phyloP scores from a whole-genome alignment of 2,329 filamentous ascomycete genomes.

The Scytalidium sp. region DNA sequence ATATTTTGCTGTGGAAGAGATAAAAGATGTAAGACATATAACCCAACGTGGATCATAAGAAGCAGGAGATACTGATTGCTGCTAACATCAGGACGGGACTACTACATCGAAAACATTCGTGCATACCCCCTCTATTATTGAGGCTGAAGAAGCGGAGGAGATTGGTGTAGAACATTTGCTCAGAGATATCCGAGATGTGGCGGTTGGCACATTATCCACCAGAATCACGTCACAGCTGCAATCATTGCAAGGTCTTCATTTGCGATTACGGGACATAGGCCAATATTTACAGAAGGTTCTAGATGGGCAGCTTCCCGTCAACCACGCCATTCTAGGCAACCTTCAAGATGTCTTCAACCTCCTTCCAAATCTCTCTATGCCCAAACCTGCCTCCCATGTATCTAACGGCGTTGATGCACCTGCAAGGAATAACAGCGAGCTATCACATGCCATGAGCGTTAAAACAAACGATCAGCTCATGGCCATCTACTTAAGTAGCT shows the following conservation, averaged over 20 bases:
- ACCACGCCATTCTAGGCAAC: slow-evolving; percentile 95
- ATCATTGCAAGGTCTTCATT: slow-evolving; percentile 91
- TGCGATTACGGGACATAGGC: slow-evolving; percentile 92
- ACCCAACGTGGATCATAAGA: not conserved
- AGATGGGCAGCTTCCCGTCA: slow-evolving; percentile 87
- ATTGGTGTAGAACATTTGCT: slow-evolving; percentile 98
- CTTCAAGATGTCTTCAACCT: slow-evolving; percentile 99
- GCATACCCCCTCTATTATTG: slow-evolving; percentile 96
- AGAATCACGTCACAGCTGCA: slow-evolving; percentile 97
- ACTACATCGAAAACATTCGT: slow-evolving; percentile 97
- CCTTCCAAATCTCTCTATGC: slow-evolving; percentile 89
- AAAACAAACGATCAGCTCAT: slow-evolving; percentile 99
- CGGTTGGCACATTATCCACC: slow-evolving; percentile 92
- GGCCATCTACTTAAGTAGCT: slow-evolving; percentile 93
- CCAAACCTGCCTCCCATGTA: slow-evolving; percentile 59
- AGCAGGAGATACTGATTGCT: slow-evolving; percentile 9
- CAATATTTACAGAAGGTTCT: slow-evolving; percentile 95
- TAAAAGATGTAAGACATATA: slow-evolving; percentile 79
- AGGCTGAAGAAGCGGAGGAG: slow-evolving; percentile 97
- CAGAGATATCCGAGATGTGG: slow-evolving; percentile 96
- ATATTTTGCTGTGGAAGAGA: slow-evolving; percentile 98
- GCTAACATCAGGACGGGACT: slow-evolving; percentile 75
- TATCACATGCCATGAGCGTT: slow-evolving; percentile 95
- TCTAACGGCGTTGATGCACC: slow-evolving; percentile 41
- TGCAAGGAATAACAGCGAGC: slow-evolving; percentile 68